Evolutionary conservation across 1,284 basidiomycete species (phyloP).

Genomic region (Exobasidium cylindrosporum): DNA sequence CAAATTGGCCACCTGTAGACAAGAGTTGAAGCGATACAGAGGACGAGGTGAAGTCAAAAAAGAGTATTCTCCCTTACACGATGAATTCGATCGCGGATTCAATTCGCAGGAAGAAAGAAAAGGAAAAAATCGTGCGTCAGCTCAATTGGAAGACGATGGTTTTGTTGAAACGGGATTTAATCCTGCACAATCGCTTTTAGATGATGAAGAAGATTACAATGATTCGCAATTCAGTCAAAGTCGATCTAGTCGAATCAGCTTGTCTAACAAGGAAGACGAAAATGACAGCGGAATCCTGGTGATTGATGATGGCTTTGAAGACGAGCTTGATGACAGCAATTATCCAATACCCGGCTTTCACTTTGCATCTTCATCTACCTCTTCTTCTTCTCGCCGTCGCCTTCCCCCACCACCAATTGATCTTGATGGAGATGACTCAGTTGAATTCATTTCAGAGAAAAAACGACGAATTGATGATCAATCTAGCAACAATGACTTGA

Average conservation of each 20-base stretch:
- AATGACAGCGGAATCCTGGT: not conserved
- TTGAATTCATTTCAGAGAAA: not conserved
- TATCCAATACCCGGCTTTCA: not conserved
- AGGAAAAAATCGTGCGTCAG: not conserved
- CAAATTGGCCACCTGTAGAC: not conserved
- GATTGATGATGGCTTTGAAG: conserved; percentile 1
- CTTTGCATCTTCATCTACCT: not conserved
- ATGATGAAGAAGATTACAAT: not conserved
- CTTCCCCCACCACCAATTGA: not conserved
- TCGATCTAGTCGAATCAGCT: not conserved
- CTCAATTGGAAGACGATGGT: not conserved
- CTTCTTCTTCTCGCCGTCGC: not conserved
- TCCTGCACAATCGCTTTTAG: not conserved
- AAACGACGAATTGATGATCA: not conserved
- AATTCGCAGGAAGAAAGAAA: not conserved
- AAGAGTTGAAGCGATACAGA: not conserved
- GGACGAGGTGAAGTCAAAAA: not conserved
- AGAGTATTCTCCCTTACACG: not conserved
- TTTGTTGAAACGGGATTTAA: not conserved
- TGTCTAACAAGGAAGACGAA: not conserved
- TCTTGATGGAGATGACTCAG: not conserved
- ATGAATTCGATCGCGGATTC: not conserved
- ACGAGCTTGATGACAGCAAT: not conserved
- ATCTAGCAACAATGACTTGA: not conserved
- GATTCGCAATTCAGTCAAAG: not conserved